Evolutionary conservation across 306 rosid species (phyloP).

Genomic region (Acacia acuminata): DNA sequence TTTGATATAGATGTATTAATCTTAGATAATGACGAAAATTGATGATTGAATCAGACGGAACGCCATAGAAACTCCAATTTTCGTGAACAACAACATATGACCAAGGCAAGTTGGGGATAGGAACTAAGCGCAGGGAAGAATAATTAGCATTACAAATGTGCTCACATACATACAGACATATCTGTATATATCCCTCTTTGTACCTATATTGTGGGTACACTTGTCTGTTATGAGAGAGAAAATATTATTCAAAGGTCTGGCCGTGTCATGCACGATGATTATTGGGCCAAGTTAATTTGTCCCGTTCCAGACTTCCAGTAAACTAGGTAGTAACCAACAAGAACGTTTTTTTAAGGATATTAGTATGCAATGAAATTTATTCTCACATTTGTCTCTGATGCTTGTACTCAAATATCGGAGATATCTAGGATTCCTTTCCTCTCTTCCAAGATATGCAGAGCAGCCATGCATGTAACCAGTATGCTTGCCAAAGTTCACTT

Average conservation of each 20-base stretch:
- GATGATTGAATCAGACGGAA: not conserved
- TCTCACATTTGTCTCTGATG: not conserved
- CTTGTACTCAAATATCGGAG: too few species aligned
- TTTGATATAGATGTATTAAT: not conserved
- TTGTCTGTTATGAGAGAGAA: not conserved
- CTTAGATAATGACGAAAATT: not conserved
- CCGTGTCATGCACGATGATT: not conserved
- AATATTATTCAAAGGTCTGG: not conserved
- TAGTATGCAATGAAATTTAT: not conserved
- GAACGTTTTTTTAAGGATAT: not conserved
- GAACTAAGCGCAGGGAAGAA: not conserved
- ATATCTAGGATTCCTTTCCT: not conserved
- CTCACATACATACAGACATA: not conserved
- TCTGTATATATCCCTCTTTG: not conserved
- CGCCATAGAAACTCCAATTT: not conserved
- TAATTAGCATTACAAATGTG: not conserved
- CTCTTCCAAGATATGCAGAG: not conserved
- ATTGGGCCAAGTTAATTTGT: not conserved
- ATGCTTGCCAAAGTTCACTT: not conserved
- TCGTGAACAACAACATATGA: not conserved
- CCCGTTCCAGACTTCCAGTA: not conserved
- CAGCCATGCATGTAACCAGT: not conserved
- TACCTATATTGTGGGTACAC: not conserved
- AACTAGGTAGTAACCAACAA: not conserved
- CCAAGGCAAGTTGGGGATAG: not conserved